Evolutionary conservation across 169 alveolate genomes (phyloP).

Genomic region (Cryptosporidium meleagridis): DNA sequence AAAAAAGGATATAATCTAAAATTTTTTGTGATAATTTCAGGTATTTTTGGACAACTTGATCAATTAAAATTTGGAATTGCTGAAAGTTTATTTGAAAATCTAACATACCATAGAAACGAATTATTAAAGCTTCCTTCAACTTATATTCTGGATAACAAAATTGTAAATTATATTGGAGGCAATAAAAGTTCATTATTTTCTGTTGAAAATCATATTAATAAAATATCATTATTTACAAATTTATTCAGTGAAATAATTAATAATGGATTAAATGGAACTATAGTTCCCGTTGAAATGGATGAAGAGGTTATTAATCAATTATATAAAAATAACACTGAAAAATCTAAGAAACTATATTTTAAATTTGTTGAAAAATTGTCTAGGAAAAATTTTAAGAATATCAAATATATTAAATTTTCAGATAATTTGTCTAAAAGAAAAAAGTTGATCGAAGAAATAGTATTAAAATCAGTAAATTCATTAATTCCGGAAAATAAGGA

Average conservation of each 20-base stretch:
- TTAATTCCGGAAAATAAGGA: slow-evolving; percentile 20
- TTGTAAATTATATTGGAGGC: neutral
- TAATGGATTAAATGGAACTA: neutral
- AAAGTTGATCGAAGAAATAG: slow-evolving; percentile 22
- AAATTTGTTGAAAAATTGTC: slow-evolving; percentile 17
- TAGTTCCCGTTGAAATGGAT: neutral
- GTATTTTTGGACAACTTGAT: neutral
- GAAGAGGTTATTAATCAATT: neutral
- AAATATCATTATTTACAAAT: neutral
- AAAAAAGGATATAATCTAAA: neutral
- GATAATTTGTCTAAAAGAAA: slow-evolving; percentile 48
- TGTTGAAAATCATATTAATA: neutral
- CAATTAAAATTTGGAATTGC: neutral
- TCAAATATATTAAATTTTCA: slow-evolving; percentile 18
- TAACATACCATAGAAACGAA: slow-evolving; percentile 12
- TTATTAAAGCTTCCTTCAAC: slow-evolving; percentile 22
- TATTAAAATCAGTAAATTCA: slow-evolving; percentile 34
- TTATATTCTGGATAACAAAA: slow-evolving; percentile 3
- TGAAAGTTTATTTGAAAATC: slow-evolving; percentile 8
- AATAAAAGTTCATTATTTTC: slow-evolving; percentile 9
- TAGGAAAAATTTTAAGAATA: neutral
- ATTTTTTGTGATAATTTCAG: slow-evolving; percentile 32
- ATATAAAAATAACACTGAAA: neutral
- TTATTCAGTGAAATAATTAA: slow-evolving; percentile 4
- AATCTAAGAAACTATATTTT: neutral